phyloP scores from a whole-genome alignment of 257 asterid genomes.

The Capsicum pubescens region DNA sequence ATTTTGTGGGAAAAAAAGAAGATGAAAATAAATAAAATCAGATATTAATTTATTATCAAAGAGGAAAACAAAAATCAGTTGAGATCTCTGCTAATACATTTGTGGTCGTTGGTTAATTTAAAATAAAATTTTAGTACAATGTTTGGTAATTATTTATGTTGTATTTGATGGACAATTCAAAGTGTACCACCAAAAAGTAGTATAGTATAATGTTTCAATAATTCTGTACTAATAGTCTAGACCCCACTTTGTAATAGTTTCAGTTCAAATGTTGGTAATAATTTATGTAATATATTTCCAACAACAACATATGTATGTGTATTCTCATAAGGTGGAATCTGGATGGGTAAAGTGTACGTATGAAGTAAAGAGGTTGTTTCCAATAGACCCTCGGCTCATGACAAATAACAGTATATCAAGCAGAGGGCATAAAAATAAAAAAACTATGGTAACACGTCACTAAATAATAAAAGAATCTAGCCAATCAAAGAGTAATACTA shows the following conservation, averaged over 20 bases:
- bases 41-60: background rate
- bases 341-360: too few relatives aligned
- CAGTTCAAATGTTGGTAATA: background rate
- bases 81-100: background rate
- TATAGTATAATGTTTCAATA: background rate
- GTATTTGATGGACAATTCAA: background rate
- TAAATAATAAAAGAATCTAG: too few relatives aligned
- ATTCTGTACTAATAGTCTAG: too few relatives aligned
- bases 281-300: background rate
- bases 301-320: too few relatives aligned
- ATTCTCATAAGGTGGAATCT: too few relatives aligned
- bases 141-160: background rate
- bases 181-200: background rate
- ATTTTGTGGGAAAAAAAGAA: background rate
- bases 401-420: too few relatives aligned
- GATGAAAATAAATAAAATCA: background rate
- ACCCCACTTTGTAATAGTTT: background rate
- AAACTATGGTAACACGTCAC: too few relatives aligned
- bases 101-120: background rate
- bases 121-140: background rate
- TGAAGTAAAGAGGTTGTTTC: too few relatives aligned
- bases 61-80: background rate
- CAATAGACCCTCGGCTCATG: too few relatives aligned
- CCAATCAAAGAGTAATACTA: too few relatives aligned
- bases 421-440: too few relatives aligned